Conservation (phyloP, 805 yeast species). For the Sugiyamaella floridensis region DNA sequence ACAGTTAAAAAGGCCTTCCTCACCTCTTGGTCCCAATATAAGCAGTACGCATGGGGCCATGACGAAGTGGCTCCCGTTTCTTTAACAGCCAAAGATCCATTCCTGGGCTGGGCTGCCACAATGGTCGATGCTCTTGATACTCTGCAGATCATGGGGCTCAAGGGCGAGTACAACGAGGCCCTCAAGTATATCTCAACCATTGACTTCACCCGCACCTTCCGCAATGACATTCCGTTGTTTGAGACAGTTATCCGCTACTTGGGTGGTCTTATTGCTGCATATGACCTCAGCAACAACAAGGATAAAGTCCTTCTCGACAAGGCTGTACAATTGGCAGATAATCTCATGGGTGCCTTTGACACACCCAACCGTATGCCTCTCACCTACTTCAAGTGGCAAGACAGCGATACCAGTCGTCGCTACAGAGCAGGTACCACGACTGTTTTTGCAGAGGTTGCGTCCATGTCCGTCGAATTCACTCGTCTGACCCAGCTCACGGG, state of each 20-base stretch:
- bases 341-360: constrained; percentile 49
- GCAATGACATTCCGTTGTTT: constrained; percentile 41
- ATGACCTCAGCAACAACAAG: constrained; percentile 39
- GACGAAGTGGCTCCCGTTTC: constrained; percentile 42
- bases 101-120: constrained; percentile 48
- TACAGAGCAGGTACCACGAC: constrained; percentile 26
- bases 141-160: constrained; percentile 39
- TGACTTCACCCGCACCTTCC: constrained; percentile 36
- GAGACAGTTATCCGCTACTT: constrained; percentile 47
- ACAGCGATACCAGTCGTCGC: constrained; percentile 10
- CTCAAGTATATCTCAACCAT: constrained; percentile 32
- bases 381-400: constrained; percentile 39
- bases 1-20: constrained; percentile 34
- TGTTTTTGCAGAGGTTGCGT: constrained; percentile 43
- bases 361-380: constrained; percentile 53
- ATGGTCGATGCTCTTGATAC: constrained; percentile 50
- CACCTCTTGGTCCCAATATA: constrained; percentile 41
- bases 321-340: constrained; percentile 43
- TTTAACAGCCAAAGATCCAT: constrained; percentile 31
- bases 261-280: constrained; percentile 49
- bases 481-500: constrained; percentile 46
- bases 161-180: constrained; percentile 36
- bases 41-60: constrained; percentile 38
- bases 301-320: constrained; percentile 32
- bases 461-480: constrained; percentile 47